Conservation (phyloP, 164 flowering plant species). For the Aristolochia contorta region DNA sequence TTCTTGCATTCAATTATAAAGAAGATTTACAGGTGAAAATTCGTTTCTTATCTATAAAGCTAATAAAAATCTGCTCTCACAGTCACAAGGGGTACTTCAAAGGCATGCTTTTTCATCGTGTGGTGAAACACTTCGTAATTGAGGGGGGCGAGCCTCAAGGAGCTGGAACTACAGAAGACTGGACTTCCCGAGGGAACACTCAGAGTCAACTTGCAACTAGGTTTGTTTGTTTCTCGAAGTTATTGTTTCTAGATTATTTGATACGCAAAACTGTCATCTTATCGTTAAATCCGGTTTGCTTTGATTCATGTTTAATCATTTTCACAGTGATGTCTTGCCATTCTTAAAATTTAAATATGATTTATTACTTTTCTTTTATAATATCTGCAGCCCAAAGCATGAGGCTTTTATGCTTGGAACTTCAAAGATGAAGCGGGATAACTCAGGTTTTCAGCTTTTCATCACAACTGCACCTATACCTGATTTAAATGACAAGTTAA, state of each 20-base stretch:
- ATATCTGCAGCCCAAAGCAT: conserved; percentile 58
- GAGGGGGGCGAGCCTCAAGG: conserved; percentile 66
- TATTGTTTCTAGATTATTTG: not conserved
- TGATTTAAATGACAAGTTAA: conserved; percentile 70
- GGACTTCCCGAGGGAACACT: conserved; percentile 64
- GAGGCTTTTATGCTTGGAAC: conserved; percentile 98
- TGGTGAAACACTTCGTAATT: conserved; percentile 82
- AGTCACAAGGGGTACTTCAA: conserved; percentile 88
- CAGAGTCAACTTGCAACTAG: conserved; percentile 41
- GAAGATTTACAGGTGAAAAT: no score
- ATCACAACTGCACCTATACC: conserved; percentile 88
- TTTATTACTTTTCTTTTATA: not conserved
- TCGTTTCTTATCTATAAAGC: not conserved
- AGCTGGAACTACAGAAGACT: conserved; percentile 64
- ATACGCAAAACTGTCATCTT: not conserved
- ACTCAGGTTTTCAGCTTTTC: conserved; percentile 56
- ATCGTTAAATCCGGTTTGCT: no score
- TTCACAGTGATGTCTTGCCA: no score
- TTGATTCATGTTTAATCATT: no score
- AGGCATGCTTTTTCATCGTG: conserved; percentile 73
- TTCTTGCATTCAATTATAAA: no score
- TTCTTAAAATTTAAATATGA: not conserved
- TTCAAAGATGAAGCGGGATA: conserved; percentile 47
- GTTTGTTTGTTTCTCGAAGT: conserved; percentile 20
- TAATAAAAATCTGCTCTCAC: conserved; percentile 22